phyloP scores from a whole-genome alignment of 495 filamentous ascomycete genomes.

The Daldinia caldariorum region DNA sequence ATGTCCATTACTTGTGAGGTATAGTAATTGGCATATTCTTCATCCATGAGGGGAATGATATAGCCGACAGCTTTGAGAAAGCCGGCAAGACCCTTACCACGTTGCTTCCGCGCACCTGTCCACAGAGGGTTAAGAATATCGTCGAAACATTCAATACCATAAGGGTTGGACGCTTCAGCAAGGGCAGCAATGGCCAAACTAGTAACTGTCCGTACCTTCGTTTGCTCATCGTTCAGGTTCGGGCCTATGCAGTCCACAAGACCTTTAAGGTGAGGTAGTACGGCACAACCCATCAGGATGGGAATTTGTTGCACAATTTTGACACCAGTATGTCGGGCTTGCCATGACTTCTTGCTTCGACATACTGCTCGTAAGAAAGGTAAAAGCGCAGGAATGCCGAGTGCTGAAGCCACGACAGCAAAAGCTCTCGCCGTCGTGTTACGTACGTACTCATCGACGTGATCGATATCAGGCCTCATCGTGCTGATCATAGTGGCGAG shows the following conservation, averaged over 20 bases:
- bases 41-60: slow-evolving; percentile 99
- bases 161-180: slow-evolving; percentile 95
- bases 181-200: slow-evolving; percentile 94
- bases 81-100: slow-evolving; percentile 93
- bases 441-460: slow-evolving; percentile 98
- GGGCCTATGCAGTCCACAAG: slow-evolving; percentile 96
- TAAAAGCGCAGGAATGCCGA: slow-evolving; percentile 93
- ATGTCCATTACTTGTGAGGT: slow-evolving; percentile 99
- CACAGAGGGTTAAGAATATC: slow-evolving; percentile 97
- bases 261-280: slow-evolving; percentile 94
- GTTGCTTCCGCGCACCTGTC: slow-evolving; percentile 94
- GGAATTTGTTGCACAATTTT: slow-evolving; percentile 99
- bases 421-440: slow-evolving; percentile 99
- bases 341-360: slow-evolving; percentile 98
- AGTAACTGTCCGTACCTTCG: slow-evolving; percentile 95
- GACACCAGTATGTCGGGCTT: slow-evolving; percentile 97
- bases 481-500: slow-evolving; percentile 99
- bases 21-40: slow-evolving; percentile 99
- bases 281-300: slow-evolving; percentile 98
- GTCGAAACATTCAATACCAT: slow-evolving; percentile 99
- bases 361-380: slow-evolving; percentile 96
- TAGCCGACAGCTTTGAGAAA: slow-evolving; percentile 98
- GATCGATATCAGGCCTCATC: slow-evolving; percentile 99
- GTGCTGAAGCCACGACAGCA: slow-evolving; percentile 94
- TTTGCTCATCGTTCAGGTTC: slow-evolving; percentile 96